Evolutionary conservation across 2,329 filamentous ascomycete species (phyloP).

Genomic region (Colletotrichum godetiae): DNA sequence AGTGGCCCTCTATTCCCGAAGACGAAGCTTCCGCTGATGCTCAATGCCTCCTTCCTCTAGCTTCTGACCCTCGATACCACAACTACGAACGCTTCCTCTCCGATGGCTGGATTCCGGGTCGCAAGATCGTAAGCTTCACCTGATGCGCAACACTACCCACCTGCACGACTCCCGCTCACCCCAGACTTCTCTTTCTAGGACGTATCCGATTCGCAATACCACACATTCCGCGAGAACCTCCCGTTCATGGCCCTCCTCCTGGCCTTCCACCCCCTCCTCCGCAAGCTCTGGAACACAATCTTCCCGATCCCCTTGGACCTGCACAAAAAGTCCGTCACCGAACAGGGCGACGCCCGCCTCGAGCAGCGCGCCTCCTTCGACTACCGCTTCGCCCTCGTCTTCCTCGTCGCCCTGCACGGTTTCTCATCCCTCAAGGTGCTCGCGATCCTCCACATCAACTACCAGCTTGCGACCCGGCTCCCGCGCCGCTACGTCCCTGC

Average conservation of each 20-base stretch:
- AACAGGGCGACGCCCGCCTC: conserved; percentile 67
- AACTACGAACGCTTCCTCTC: conserved; percentile 79
- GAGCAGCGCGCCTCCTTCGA: conserved; percentile 85
- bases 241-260: conserved; percentile 82
- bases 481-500: conserved; percentile 78
- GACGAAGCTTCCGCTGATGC: not conserved
- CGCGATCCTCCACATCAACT: conserved; percentile 84
- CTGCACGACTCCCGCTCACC: conserved; percentile 11
- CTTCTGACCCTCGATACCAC: conserved; percentile 82
- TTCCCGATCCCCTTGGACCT: conserved; percentile 48
- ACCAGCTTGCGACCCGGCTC: conserved; percentile 77
- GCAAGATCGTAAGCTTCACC: conserved; percentile 77
- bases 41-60: conserved; percentile 56
- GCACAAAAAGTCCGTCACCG: conserved; percentile 45
- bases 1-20: conserved; percentile 29
- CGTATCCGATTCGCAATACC: conserved; percentile 89
- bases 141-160: not conserved
- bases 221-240: conserved; percentile 85
- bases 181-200: conserved; percentile 68
- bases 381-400: conserved; percentile 81
- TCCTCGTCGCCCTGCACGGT: conserved; percentile 84
- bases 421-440: conserved; percentile 87
- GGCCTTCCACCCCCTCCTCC: conserved; percentile 81
- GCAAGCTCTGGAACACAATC: conserved; percentile 75
- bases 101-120: conserved; percentile 90